These are phyloP conservation scores for Rugosomyces carneus DNA, from an alignment of 1,284 basidiomycete genomes.

Conservation along the genomic window DNA sequence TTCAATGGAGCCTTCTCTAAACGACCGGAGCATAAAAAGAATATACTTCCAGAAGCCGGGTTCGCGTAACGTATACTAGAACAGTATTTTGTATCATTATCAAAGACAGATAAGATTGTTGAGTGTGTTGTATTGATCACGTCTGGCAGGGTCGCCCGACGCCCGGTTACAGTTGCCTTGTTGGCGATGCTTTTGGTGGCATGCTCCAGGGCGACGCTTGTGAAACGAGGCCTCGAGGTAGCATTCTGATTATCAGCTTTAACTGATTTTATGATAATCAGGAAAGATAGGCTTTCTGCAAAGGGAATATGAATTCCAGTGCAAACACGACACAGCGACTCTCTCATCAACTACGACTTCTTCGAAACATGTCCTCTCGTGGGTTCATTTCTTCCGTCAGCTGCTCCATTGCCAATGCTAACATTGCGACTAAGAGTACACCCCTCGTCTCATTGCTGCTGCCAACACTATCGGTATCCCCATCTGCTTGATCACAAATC, in stretches of 20 bases:
- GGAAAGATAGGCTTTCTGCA: constrained; percentile 16
- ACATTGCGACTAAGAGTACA: constrained; percentile 46
- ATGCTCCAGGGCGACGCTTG: constrained; percentile 7
- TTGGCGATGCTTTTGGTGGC: constrained; percentile 7
- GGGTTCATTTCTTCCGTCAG: constrained; percentile 23
- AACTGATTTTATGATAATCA: constrained; percentile 17
- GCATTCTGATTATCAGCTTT: constrained; percentile 14
- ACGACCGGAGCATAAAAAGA: constrained; percentile 26
- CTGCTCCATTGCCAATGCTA: constrained; percentile 14
- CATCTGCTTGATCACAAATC: background rate
- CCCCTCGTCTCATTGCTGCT: constrained; percentile 76
- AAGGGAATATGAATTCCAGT: constrained; percentile 28
- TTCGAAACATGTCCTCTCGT: constrained; percentile 60
- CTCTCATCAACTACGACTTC: constrained; percentile 51
- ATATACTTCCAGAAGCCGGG: constrained; percentile 44
- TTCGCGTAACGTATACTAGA: constrained; percentile 23
- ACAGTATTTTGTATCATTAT: constrained; percentile 8
- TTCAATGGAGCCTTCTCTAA: constrained; percentile 78
- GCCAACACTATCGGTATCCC: constrained; percentile 85
- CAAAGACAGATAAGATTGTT: constrained; percentile 14
- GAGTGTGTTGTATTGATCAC: background rate
- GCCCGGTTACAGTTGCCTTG: background rate
- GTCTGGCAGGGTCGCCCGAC: too few relatives aligned
- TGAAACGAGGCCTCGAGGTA: constrained; percentile 13
- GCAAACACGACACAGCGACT: constrained; percentile 45